Evolutionary conservation across 257 asterid genomes (phyloP), one percentile per base, ranked within the genome.

Genomic region (Catharanthus roseus): DNA sequence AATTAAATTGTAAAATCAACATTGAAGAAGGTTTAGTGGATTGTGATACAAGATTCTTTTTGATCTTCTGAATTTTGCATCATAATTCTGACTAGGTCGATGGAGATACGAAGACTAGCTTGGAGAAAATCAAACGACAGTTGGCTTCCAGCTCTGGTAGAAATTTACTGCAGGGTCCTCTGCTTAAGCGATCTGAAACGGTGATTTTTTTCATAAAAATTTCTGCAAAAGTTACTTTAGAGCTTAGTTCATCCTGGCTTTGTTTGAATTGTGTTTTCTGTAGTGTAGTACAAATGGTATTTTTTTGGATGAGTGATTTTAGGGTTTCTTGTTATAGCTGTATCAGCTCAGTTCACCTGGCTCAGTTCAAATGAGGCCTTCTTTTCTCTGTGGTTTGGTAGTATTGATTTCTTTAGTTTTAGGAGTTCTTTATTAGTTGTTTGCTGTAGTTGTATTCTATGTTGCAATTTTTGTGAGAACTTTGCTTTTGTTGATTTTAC

Each of bases 41-140:
- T 53, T 26, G 23, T 42, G 7, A n/a, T 67, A 42, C 31, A 47
- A 6, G 12, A 56, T 11, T 54, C 7, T 12, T 49, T 62, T 4
- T 24, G 61, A 15, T n/a, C 8, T 53, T 28, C 42, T 1, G 15
- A 2, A 10, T 63, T 39, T 73, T 74, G 60, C 5, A 13, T 42
- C 19, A 11, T 16, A 44, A 12, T 51, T 69, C 73, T 69, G 63
- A 9, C 16, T 80, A 91, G 97, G 93, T 85, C 66, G 96, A 89
- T 71, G 89, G 82, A 34, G 96, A 91, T 69, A 86, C 97, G 65
- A 87, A 80, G 87, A 78, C 88, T 78, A 95, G 97, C 85, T 87
- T 95, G 89, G 99, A 95, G 86, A 95, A 87, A 92, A 95, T 95
- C 95, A 95, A 95, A 64, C 83, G 95, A 49, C 99, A 95, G 89